Evolutionary conservation across 768 basidiomycete genomes (phyloP), one percentile per base, ranked within the genome.

Genomic region (Asterophora parasitica): DNA sequence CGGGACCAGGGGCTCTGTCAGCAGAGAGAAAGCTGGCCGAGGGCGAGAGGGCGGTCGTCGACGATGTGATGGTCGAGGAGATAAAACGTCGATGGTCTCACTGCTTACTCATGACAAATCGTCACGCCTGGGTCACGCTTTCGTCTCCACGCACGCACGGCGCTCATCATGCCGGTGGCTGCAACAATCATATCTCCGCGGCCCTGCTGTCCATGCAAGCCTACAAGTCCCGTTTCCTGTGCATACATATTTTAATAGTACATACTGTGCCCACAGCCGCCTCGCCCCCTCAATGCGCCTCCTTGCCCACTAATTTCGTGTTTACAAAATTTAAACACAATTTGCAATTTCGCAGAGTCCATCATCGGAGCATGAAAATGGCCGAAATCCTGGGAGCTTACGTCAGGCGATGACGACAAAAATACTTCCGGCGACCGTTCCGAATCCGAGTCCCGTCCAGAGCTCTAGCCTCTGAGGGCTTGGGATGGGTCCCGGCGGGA

Each of bases 71-170:
- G 45, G 56, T 49, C 16, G 50, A 44, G 44, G 53, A 54, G 53
- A 54, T 51, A 57, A 46, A 43, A 23, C 31, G 38, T 15, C 32
- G 42, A 33, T 49, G 50, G 50, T 57, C 49, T 52, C 39, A 52
- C 44, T 33, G 53, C 53, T 54, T 44, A 57, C 53, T 55, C 56
- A 55, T 52, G 46, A 52, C 54, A 48, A 47, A 44, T 23, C 54
- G 37, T 40, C 32, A 43, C 20, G 20, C 32, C 48, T 47, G 32
- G 43, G 42, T 52, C 49, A 54, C 47, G 49, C 46, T 38, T 50
- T 35, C 34, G 40, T 49, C 52, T 46, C 53, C 46, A 50, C 53
- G 46, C 16, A 40, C 38, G 42, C 28, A 42, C 42, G 42, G 26
- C 10, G 9, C 23, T 38, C 23, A 6, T 3, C 23, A 23, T 49